A percentile compares a stretch with the other conserved stretches of the same genome.
Evolutionary conservation across 352 stramenopile genomes (phyloP).

Genomic region (Blastocystis sp.): DNA sequence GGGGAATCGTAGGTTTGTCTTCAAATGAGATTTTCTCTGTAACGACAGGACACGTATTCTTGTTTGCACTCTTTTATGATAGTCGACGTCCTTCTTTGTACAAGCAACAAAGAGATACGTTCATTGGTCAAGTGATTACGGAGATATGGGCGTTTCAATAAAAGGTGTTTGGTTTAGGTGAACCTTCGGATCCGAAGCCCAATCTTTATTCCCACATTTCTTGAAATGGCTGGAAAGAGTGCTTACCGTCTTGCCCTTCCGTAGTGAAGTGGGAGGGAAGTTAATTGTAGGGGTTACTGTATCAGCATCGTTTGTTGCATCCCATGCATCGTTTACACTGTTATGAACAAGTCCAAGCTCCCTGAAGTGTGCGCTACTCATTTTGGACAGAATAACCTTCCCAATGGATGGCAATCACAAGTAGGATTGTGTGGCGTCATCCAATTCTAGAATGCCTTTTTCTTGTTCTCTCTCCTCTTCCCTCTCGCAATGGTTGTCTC

Average conservation of each 20-base stretch:
- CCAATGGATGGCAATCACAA: constrained; percentile 7
- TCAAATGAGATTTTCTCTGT: too few species aligned
- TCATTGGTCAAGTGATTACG: too few species aligned
- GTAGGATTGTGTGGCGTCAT: neutral
- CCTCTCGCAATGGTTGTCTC: neutral
- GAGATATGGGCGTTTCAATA: too few species aligned
- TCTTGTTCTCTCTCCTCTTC: constrained; percentile 5
- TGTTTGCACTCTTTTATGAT: too few species aligned
- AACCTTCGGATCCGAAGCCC: too few species aligned
- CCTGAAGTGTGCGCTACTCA: constrained; percentile 5
- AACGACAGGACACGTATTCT: too few species aligned
- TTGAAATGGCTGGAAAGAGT: too few species aligned
- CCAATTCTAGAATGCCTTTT: constrained; percentile 15
- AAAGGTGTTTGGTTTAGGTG: too few species aligned
- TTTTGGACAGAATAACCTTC: neutral
- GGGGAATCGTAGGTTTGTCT: too few species aligned
- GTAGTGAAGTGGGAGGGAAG: neutral
- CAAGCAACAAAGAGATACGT: too few species aligned
- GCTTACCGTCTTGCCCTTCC: neutral
- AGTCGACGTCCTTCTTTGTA: too few species aligned
- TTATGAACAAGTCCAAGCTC: constrained; percentile 17
- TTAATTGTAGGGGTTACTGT: neutral
- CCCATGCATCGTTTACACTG: neutral
- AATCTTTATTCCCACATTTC: too few species aligned
- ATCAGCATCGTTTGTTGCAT: constrained; percentile 8